These are phyloP conservation scores for Eustoma russellianum DNA, from an alignment of 257 asterid genomes.

Conservation along the genomic window DNA sequence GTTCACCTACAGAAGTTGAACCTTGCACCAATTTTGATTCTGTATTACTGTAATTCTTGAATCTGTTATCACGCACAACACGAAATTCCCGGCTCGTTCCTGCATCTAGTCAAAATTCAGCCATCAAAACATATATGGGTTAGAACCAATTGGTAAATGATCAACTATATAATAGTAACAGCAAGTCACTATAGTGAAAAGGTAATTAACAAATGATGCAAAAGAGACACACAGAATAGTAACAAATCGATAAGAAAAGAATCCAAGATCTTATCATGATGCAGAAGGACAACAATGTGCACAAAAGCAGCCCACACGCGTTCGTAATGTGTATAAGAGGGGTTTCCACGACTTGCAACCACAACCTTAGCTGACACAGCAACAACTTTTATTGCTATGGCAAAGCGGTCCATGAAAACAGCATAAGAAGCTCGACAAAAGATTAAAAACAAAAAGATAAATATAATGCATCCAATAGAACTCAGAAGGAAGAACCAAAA, in stretches of 20 bases:
- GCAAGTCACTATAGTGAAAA: no score
- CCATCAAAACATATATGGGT: slow-evolving; percentile 15
- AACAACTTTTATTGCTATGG: no score
- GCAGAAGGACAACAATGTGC: not conserved
- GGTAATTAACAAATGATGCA: no score
- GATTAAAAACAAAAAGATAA: no score
- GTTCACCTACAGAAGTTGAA: slow-evolving; percentile 37
- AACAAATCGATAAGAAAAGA: not conserved
- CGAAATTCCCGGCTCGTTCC: slow-evolving; percentile 73
- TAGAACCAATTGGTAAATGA: not conserved
- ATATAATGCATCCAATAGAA: no score
- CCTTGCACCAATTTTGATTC: slow-evolving; percentile 45
- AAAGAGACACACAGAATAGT: not conserved
- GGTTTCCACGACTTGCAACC: no score
- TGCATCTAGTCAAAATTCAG: slow-evolving; percentile 34
- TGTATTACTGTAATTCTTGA: slow-evolving; percentile 36
- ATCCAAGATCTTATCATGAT: not conserved
- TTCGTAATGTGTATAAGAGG: no score
- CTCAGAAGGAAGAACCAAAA: no score
- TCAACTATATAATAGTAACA: not conserved
- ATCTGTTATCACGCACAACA: slow-evolving; percentile 85
- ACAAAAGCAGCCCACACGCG: no score
- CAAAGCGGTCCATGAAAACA: no score
- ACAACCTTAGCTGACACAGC: no score
- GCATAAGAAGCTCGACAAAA: no score